Evolutionary conservation across 805 yeast species (phyloP).

Genomic region (Phaffomyces antillensis): DNA sequence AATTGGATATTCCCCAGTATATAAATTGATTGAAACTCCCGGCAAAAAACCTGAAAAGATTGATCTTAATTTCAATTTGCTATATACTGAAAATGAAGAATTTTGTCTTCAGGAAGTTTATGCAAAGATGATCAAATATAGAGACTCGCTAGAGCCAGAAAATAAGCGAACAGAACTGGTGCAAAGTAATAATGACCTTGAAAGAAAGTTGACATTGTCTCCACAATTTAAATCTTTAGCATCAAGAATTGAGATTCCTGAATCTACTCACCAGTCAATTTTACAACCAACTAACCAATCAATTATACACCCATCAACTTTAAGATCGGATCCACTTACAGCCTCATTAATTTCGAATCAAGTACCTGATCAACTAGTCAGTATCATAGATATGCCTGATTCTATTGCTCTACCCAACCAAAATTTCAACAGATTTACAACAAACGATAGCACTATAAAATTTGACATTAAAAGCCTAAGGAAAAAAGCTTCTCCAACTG

Average conservation of each 20-base stretch:
- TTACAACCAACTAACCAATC: neutral
- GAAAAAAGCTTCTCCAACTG: conserved; percentile 60
- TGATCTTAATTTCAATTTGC: conserved; percentile 50
- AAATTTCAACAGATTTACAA: neutral
- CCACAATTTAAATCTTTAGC: conserved; percentile 9
- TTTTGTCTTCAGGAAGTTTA: conserved; percentile 59
- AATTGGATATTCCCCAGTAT: conserved; percentile 30
- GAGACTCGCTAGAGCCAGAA: conserved; percentile 3
- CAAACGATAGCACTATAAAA: conserved; percentile 13
- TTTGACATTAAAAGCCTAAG: conserved; percentile 10
- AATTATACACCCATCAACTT: too few species aligned
- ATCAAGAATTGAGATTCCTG: neutral
- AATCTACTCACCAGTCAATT: neutral
- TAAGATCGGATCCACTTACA: too few species aligned
- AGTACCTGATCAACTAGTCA: too few species aligned
- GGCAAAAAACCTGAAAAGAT: conserved; percentile 58
- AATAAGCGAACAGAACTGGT: too few species aligned
- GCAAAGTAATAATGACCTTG: too few species aligned
- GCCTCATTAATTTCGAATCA: too few species aligned
- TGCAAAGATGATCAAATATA: conserved; percentile 28
- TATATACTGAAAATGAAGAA: conserved; percentile 44
- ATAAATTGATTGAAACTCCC: conserved; percentile 42
- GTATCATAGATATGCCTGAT: too few species aligned
- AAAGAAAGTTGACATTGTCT: neutral
- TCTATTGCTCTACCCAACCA: too few species aligned